Conservation (phyloP, 2,329 filamentous ascomycete genomes). For the Hortaea werneckii region DNA sequence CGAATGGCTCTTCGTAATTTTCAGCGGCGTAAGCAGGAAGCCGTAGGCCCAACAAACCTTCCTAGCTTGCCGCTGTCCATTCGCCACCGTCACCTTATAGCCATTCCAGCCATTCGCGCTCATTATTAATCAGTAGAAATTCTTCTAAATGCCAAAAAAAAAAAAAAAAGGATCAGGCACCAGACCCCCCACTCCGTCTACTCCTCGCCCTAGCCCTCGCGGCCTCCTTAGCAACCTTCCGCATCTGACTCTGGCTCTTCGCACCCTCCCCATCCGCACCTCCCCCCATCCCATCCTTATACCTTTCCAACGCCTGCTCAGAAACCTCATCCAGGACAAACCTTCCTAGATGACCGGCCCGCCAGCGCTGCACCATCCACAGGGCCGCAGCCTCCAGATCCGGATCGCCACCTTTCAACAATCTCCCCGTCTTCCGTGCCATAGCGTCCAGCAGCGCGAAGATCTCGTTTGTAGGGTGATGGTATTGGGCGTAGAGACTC, state of each 20-base stretch:
- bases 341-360: constrained; percentile 61
- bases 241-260: constrained; percentile 58
- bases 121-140: no score
- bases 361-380: constrained; percentile 74
- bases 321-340: constrained; percentile 72
- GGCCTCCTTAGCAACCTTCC: constrained; percentile 54
- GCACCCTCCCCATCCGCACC: constrained; percentile 15
- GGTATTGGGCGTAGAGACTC: constrained; percentile 52
- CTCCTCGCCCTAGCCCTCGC: constrained; percentile 2
- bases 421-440: constrained; percentile 62
- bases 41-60: no score
- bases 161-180: no score
- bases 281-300: constrained; percentile 34
- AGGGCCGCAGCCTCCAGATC: constrained; percentile 64
- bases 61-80: no score
- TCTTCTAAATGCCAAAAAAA: no score
- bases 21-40: no score
- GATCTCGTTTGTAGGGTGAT: constrained; percentile 75
- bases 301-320: constrained; percentile 47
- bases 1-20: no score
- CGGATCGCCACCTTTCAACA: constrained; percentile 62
- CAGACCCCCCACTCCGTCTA: not conserved
- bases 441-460: constrained; percentile 59
- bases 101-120: no score
- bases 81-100: no score